phyloP scores from a whole-genome alignment of 2,329 filamentous ascomycete genomes.

The Pleoardoris graminearum region DNA sequence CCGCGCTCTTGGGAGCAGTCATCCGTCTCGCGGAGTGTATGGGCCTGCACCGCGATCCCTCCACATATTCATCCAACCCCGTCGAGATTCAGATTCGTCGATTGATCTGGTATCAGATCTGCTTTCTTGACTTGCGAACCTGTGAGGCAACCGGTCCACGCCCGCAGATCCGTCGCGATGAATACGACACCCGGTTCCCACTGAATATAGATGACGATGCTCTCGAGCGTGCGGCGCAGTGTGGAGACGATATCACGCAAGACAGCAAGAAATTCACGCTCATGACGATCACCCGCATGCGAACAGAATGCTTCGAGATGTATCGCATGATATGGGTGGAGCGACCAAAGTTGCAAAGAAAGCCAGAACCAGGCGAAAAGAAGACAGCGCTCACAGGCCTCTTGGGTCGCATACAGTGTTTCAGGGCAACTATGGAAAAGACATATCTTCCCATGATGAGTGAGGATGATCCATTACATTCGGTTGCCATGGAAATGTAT shows the following conservation, averaged over 20 bases:
- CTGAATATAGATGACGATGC: constrained; percentile 71
- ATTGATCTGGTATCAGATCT: constrained; percentile 76
- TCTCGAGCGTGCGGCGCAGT: constrained; percentile 47
- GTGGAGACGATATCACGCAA: constrained; percentile 44
- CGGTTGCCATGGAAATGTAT: constrained; percentile 66
- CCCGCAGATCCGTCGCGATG: constrained; percentile 70
- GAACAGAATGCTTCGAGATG: constrained; percentile 75
- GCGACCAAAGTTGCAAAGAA: constrained; percentile 63
- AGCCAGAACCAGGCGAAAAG: constrained; percentile 23
- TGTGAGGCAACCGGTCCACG: constrained; percentile 74
- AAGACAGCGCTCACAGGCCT: constrained; percentile 58
- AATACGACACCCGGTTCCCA: constrained; percentile 74
- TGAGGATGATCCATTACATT: constrained; percentile 64
- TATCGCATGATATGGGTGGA: constrained; percentile 72
- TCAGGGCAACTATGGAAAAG: constrained; percentile 65
- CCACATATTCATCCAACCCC: constrained; percentile 65
- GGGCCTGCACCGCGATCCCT: constrained; percentile 73
- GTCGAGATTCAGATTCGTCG: constrained; percentile 73
- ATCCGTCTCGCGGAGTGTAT: constrained; percentile 77
- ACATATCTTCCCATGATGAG: constrained; percentile 68
- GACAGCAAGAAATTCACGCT: constrained; percentile 66
- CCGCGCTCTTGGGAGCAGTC: constrained; percentile 70
- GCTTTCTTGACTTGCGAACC: constrained; percentile 74
- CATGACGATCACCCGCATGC: constrained; percentile 67
- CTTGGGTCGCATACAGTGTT: constrained; percentile 69